phyloP scores from a whole-genome alignment of 805 yeast genomes.

The Scheffersomyces amazonensis region DNA sequence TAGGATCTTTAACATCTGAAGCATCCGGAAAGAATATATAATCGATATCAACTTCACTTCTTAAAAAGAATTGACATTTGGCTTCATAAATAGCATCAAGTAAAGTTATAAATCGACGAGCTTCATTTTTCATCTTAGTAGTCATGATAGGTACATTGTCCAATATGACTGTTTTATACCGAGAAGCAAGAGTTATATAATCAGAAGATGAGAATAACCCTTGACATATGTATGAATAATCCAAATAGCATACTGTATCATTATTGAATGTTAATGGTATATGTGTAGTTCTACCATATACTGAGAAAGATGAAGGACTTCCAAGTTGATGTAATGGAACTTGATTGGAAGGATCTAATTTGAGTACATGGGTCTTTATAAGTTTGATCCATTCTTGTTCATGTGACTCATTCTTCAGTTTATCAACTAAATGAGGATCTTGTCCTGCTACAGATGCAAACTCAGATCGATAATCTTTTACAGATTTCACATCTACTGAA shows the following conservation, averaged over 20 bases:
- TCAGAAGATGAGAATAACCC: slow-evolving; percentile 64
- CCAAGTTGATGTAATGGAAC: slow-evolving; percentile 9
- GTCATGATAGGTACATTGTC: slow-evolving; percentile 62
- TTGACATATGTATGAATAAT: slow-evolving; percentile 53
- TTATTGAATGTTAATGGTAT: slow-evolving; percentile 41
- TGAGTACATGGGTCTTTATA: slow-evolving; percentile 18
- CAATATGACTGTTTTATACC: slow-evolving; percentile 53
- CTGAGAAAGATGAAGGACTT: slow-evolving; percentile 33
- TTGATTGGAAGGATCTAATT: slow-evolving; percentile 1
- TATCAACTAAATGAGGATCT: slow-evolving; percentile 31
- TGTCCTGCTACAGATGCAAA: slow-evolving; percentile 16
- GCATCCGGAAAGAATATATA: slow-evolving; percentile 61
- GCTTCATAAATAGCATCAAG: slow-evolving; percentile 70
- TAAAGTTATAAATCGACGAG: slow-evolving; percentile 62
- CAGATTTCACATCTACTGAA: slow-evolving; percentile 59
- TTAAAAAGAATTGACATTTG: slow-evolving; percentile 55
- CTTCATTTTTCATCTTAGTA: slow-evolving; percentile 59
- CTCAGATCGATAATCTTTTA: slow-evolving; percentile 50
- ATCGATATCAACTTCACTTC: slow-evolving; percentile 49
- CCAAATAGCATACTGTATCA: slow-evolving; percentile 45
- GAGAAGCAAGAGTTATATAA: slow-evolving; percentile 64
- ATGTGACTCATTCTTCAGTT: slow-evolving; percentile 18
- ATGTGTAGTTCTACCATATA: slow-evolving; percentile 52
- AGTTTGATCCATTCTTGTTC: slow-evolving; percentile 33
- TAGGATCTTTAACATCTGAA: slow-evolving; percentile 1